A percentile compares a stretch with the other conserved stretches of the same genome.
phyloP scores from a whole-genome alignment of 225 moss, liverwort and hornwort genomes.

The Anthoceros angustus region DNA sequence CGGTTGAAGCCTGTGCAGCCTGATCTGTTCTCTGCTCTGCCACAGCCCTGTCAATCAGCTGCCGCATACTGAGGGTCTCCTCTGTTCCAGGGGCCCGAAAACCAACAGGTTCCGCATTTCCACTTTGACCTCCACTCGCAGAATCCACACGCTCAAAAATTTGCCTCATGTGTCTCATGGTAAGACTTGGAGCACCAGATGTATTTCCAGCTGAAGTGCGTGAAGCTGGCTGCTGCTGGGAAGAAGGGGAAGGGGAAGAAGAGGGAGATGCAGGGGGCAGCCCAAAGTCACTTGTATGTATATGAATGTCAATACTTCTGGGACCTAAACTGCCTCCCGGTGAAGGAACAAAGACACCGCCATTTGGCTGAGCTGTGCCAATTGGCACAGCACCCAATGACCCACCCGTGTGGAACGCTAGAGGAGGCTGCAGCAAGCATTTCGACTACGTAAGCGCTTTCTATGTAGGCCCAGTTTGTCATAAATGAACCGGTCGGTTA shows the following conservation, averaged over 20 bases:
- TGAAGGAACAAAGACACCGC: conserved; percentile 57
- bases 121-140: conserved; percentile 28
- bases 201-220: conserved; percentile 42
- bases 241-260: conserved; percentile 28
- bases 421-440: conserved; percentile 43
- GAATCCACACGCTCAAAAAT: conserved; percentile 49
- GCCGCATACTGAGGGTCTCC: conserved; percentile 23
- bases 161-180: conserved; percentile 68
- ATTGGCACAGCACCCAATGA: conserved; percentile 46
- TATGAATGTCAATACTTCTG: conserved; percentile 71
- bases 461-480: background rate
- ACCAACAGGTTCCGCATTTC: conserved; percentile 14
- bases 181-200: conserved; percentile 46
- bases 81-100: conserved; percentile 2
- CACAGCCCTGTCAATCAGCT: conserved; percentile 41
- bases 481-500: background rate
- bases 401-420: conserved; percentile 52
- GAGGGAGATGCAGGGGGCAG: conserved; percentile 47
- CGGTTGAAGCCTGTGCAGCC: conserved; percentile 17
- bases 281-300: conserved; percentile 54
- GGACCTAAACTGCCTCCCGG: conserved; percentile 31
- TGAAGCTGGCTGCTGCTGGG: conserved; percentile 40
- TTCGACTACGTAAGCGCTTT: conserved; percentile 34
- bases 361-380: conserved; percentile 49
- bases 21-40: conserved; percentile 24